Conservation (phyloP, 2,329 filamentous ascomycete species). For the Monilinia aucupariae region DNA sequence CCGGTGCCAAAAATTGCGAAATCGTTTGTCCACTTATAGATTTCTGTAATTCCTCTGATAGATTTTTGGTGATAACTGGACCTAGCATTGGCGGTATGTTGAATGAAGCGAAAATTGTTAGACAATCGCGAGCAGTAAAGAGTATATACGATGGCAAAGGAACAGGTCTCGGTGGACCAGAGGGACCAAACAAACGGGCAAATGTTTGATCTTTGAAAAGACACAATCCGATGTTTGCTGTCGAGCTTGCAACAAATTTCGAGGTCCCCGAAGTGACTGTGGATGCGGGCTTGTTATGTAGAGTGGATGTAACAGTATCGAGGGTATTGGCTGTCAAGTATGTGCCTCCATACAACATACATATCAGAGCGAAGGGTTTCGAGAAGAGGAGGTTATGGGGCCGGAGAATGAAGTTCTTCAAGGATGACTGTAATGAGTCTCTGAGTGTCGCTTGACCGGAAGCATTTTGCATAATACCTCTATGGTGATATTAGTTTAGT, state of each 20-base stretch:
- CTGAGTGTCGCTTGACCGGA: constrained; percentile 58
- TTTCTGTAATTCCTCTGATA: constrained; percentile 49
- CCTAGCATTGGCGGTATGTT: constrained; percentile 79
- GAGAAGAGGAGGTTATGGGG: constrained; percentile 59
- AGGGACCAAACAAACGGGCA: constrained; percentile 72
- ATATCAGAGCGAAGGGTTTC: constrained; percentile 64
- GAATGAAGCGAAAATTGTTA: constrained; percentile 89
- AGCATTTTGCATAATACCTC: constrained; percentile 77
- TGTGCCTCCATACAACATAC: constrained; percentile 77
- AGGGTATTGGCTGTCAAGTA: constrained; percentile 84
- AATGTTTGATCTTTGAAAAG: constrained; percentile 88
- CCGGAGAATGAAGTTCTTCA: constrained; percentile 50
- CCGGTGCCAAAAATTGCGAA: constrained; percentile 77
- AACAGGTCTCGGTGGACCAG: constrained; percentile 50
- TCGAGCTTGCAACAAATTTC: constrained; percentile 76
- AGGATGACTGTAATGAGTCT: constrained; percentile 54
- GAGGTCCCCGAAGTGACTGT: constrained; percentile 65
- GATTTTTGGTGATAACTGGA: constrained; percentile 54
- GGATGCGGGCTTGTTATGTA: constrained; percentile 50
- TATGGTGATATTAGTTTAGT: constrained; percentile 36
- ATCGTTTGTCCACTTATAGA: constrained; percentile 51
- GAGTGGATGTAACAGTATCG: constrained; percentile 70
- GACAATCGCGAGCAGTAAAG: constrained; percentile 75
- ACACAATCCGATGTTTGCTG: constrained; percentile 79
- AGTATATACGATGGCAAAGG: constrained; percentile 67